Conservation (phyloP, 2,329 filamentous ascomycete species). For the Paecilomyces variotii region DNA sequence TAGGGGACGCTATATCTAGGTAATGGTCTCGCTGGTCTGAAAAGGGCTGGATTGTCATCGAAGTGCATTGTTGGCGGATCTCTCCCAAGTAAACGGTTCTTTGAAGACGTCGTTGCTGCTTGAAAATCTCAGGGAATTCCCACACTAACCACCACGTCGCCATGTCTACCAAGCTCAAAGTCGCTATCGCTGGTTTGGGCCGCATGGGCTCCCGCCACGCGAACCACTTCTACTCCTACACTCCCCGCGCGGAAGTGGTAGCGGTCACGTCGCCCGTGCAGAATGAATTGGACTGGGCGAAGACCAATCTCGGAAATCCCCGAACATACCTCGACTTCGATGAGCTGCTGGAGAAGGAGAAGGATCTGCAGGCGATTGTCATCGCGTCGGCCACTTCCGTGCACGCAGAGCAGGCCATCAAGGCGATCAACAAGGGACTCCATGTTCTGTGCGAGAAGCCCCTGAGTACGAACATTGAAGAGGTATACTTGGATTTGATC, state of each 20-base stretch:
- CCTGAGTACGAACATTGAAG: slow-evolving; percentile 43
- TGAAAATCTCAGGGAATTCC: too few species aligned
- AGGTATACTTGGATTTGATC: slow-evolving; percentile 42
- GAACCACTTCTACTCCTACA: slow-evolving; percentile 40
- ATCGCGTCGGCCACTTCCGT: slow-evolving; percentile 48
- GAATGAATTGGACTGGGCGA: slow-evolving; percentile 44
- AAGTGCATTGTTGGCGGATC: neutral
- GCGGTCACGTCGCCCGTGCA: slow-evolving; percentile 42
- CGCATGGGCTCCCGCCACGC: slow-evolving; percentile 46
- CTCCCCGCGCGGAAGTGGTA: slow-evolving; percentile 42
- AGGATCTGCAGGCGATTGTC: slow-evolving; percentile 48
- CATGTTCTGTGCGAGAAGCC: slow-evolving; percentile 52
- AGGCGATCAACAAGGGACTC: slow-evolving; percentile 46
- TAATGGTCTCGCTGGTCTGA: neutral
- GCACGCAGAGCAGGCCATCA: slow-evolving; percentile 51
- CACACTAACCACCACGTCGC: neutral
- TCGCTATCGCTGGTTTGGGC: slow-evolving; percentile 43
- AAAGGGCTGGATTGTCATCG: neutral
- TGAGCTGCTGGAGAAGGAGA: slow-evolving; percentile 46
- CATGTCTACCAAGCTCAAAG: slow-evolving; percentile 27
- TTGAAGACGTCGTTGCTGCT: too few species aligned
- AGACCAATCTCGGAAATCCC: slow-evolving; percentile 41
- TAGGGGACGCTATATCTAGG: neutral
- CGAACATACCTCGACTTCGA: slow-evolving; percentile 50
- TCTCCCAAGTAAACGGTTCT: neutral